These are phyloP conservation scores for Hymenoscyphus fructigenus DNA, from an alignment of 2,329 filamentous ascomycete species.

Conservation along the genomic window DNA sequence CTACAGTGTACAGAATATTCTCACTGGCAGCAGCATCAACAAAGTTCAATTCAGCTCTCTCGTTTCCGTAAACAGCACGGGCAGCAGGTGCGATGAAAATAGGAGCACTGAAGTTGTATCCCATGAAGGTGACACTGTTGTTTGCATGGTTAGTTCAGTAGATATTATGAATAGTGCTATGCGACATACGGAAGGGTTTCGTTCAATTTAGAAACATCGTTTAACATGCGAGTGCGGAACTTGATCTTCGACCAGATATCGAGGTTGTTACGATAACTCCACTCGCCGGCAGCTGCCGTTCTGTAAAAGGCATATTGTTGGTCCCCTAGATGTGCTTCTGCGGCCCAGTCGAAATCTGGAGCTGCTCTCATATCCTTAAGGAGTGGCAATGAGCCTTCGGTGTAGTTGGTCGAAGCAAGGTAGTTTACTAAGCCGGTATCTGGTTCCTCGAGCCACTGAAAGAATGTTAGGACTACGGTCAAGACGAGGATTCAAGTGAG, in stretches of 20 bases:
- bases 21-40: slow-evolving; percentile 37
- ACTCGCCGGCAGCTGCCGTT: slow-evolving; percentile 12
- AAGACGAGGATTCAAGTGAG: background rate
- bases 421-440: slow-evolving; percentile 1
- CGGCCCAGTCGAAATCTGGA: slow-evolving; percentile 14
- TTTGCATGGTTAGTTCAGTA: background rate
- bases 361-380: background rate
- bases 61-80: slow-evolving; percentile 36
- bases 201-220: slow-evolving; percentile 40
- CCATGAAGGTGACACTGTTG: slow-evolving; percentile 30
- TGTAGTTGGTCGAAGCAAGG: background rate
- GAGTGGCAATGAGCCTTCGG: background rate
- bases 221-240: slow-evolving; percentile 45
- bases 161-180: too few relatives aligned
- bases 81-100: slow-evolving; percentile 41
- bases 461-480: background rate
- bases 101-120: slow-evolving; percentile 39
- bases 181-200: slow-evolving; percentile 9
- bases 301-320: slow-evolving; percentile 8
- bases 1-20: slow-evolving; percentile 18
- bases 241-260: slow-evolving; percentile 50
- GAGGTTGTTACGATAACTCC: slow-evolving; percentile 45
- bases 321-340: slow-evolving; percentile 3
- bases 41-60: slow-evolving; percentile 38
- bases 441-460: slow-evolving; percentile 1